phyloP scores from a whole-genome alignment of 1,139 yeast species.

The Saccharomyces hybrid region DNA sequence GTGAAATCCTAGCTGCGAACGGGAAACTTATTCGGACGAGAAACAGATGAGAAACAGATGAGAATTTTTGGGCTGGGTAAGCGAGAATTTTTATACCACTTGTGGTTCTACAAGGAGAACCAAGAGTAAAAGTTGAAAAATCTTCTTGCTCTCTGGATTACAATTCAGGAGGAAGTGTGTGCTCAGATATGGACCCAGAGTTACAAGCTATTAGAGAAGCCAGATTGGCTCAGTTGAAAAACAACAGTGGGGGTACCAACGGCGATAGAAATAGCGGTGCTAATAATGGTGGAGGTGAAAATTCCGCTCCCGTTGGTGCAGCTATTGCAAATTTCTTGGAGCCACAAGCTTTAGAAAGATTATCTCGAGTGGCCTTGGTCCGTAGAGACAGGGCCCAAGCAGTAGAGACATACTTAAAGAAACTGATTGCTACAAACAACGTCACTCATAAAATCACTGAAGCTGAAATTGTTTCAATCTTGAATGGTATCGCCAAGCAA shows the following conservation, averaged over 20 bases:
- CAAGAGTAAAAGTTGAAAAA: neutral
- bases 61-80: neutral
- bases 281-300: constrained; percentile 10
- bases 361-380: constrained; percentile 80
- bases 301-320: constrained; percentile 20
- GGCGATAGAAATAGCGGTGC: constrained; percentile 9
- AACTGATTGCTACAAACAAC: constrained; percentile 73
- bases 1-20: neutral
- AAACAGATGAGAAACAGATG: neutral
- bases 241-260: constrained; percentile 35
- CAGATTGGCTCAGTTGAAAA: constrained; percentile 72
- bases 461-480: constrained; percentile 68
- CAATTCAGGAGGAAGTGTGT: neutral
- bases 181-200: constrained; percentile 50
- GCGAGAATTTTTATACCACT: neutral
- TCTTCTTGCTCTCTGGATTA: neutral
- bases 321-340: constrained; percentile 62
- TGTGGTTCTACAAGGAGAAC: neutral
- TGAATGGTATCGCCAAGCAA: constrained; percentile 78
- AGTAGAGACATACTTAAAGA: constrained; percentile 72
- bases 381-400: constrained; percentile 85
- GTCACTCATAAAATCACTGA: constrained; percentile 66
- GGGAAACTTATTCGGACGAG: neutral
- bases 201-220: constrained; percentile 85
- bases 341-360: constrained; percentile 78